Conservation (phyloP, 257 asterid genomes). For the Solanum habrochaites region DNA sequence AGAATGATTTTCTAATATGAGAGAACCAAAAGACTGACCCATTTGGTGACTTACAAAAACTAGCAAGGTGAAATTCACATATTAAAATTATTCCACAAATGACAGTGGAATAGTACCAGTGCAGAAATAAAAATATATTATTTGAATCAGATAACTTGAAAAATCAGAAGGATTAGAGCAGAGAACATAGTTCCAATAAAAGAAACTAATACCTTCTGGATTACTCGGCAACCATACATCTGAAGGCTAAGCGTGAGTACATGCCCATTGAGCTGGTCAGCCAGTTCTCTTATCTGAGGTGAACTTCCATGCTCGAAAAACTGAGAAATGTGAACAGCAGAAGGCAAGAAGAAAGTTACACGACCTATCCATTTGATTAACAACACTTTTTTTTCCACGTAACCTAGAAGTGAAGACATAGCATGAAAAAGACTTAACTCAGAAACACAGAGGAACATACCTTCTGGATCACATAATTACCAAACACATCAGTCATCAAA, state of each 20-base stretch:
- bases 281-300: conserved; percentile 54
- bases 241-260: conserved; percentile 75
- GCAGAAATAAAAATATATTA: neutral
- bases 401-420: neutral
- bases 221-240: conserved; percentile 89
- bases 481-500: conserved; percentile 84
- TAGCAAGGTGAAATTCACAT: neutral
- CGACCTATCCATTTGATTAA: neutral
- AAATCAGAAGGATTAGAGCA: neutral
- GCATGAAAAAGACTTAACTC: neutral
- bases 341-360: neutral
- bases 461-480: conserved; percentile 86
- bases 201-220: conserved; percentile 51
- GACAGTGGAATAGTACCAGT: neutral
- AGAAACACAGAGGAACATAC: conserved; percentile 16
- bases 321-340: conserved; percentile 22
- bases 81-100: neutral
- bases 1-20: neutral
- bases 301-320: conserved; percentile 71
- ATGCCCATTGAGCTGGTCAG: conserved; percentile 58
- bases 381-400: neutral
- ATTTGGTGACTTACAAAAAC: neutral
- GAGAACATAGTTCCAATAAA: neutral
- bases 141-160: neutral
- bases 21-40: neutral